Conservation (phyloP, 106 monocot genomes). For the Posidonia australis region DNA sequence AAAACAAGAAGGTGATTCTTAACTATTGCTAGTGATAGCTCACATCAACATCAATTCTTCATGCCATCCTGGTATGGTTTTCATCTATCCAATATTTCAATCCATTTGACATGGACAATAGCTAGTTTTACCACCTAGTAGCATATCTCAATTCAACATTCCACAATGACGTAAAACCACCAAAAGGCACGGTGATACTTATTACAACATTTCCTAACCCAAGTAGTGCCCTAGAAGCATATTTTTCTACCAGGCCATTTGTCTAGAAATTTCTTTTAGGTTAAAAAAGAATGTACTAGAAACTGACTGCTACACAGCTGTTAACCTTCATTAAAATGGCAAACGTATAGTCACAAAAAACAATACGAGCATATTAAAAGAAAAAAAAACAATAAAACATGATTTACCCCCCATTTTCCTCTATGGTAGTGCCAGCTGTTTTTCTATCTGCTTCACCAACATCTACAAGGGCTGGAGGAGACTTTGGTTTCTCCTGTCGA, state of each 20-base stretch:
- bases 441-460: slow-evolving; percentile 6
- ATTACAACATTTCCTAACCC: too few relatives aligned
- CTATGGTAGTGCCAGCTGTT: not conserved
- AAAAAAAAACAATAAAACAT: not conserved
- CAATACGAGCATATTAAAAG: not conserved
- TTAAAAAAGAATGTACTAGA: too few relatives aligned
- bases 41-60: not conserved
- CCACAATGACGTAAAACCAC: too few relatives aligned
- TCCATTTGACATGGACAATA: not conserved
- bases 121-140: not conserved
- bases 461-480: slow-evolving; percentile 35
- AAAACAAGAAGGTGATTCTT: too few relatives aligned
- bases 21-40: too few relatives aligned
- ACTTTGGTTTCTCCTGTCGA: slow-evolving; percentile 49
- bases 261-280: too few relatives aligned
- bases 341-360: not conserved
- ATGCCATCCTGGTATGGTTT: not conserved
- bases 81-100: not conserved
- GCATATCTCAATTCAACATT: too few relatives aligned
- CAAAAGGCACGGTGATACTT: too few relatives aligned
- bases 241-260: too few relatives aligned
- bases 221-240: too few relatives aligned
- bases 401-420: not conserved
- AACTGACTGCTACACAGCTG: too few relatives aligned
- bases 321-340: not conserved